Conservation (phyloP, 139 green algal species). For the Micromonas commoda region DNA sequence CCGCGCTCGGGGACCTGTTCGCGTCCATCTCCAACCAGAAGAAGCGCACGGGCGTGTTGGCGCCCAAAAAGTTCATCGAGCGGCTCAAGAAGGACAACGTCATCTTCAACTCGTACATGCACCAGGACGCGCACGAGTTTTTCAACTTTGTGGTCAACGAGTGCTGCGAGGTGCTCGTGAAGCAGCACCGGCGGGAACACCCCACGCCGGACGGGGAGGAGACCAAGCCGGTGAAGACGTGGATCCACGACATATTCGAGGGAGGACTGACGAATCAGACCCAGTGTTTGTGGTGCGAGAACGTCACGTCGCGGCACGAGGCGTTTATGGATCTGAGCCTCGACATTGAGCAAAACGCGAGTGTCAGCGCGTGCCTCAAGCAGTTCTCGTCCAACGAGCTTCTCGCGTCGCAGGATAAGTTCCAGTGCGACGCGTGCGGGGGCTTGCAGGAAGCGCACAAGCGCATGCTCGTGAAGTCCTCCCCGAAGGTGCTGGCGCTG, state of each 20-base stretch:
- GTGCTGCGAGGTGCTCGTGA: conserved; percentile 78
- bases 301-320: conserved; percentile 65
- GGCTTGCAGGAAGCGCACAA: conserved; percentile 81
- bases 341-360: conserved; percentile 89
- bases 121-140: conserved; percentile 98
- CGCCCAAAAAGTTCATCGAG: conserved; percentile 81
- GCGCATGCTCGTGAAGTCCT: conserved; percentile 71
- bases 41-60: conserved; percentile 79
- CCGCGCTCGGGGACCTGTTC: conserved; percentile 74
- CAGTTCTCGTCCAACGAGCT: conserved; percentile 72
- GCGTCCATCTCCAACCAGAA: conserved; percentile 73
- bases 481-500: conserved; percentile 77
- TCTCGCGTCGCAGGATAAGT: conserved; percentile 83
- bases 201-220: neutral
- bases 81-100: conserved; percentile 89
- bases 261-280: conserved; percentile 89
- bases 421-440: conserved; percentile 90
- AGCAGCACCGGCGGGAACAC: conserved; percentile 37
- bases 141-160: conserved; percentile 94
- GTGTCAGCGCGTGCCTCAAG: conserved; percentile 71
- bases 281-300: conserved; percentile 84
- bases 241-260: conserved; percentile 42
- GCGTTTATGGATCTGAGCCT: conserved; percentile 91
- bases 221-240: neutral
- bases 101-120: conserved; percentile 88